Percentiles rank a stretch among this genome's conserved stretches.
Conservation (phyloP, 768 basidiomycete species). For the Lepiota venenata region DNA sequence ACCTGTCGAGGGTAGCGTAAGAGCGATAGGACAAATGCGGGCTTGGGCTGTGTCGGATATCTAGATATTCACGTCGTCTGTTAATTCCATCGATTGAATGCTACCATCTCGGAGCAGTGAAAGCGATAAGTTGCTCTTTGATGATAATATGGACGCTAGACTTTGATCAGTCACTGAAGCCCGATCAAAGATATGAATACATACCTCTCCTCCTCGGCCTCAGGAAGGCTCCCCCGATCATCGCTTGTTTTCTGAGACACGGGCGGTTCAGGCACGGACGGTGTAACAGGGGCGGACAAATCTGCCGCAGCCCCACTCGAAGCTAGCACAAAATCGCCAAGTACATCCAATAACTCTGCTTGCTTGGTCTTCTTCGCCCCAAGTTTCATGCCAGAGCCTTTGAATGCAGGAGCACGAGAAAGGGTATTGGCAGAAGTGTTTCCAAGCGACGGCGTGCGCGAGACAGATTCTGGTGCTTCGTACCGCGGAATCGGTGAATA, state of each 20-base stretch:
- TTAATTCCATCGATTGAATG: conserved; percentile 84
- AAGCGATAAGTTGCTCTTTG: conserved; percentile 78
- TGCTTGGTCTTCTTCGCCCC: conserved; percentile 91
- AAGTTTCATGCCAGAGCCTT: conserved; percentile 94
- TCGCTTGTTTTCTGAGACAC: conserved; percentile 42
- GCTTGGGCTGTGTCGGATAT: conserved; percentile 75
- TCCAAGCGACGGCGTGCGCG: conserved; percentile 32
- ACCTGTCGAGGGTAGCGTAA: conserved; percentile 53
- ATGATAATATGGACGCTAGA: conserved; percentile 81
- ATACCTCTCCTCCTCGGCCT: conserved; percentile 76
- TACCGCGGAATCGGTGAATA: conserved; percentile 73
- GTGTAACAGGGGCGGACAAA: conserved; percentile 47
- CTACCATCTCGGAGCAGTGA: conserved; percentile 90
- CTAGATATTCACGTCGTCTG: conserved; percentile 91
- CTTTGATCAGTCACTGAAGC: neutral
- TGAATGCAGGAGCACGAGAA: conserved; percentile 79
- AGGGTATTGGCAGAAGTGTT: conserved; percentile 43
- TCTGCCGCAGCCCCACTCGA: conserved; percentile 40
- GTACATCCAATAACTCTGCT: conserved; percentile 81
- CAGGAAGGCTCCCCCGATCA: conserved; percentile 60
- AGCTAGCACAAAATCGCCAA: conserved; percentile 72
- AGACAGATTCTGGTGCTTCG: conserved; percentile 55
- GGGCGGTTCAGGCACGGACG: conserved; percentile 40
- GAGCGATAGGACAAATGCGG: conserved; percentile 65
- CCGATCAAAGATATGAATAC: conserved; percentile 1